Base-by-base conservation (phyloP, 2,329 filamentous ascomycete genomes). In the Ophiostoma sp. region DNA sequence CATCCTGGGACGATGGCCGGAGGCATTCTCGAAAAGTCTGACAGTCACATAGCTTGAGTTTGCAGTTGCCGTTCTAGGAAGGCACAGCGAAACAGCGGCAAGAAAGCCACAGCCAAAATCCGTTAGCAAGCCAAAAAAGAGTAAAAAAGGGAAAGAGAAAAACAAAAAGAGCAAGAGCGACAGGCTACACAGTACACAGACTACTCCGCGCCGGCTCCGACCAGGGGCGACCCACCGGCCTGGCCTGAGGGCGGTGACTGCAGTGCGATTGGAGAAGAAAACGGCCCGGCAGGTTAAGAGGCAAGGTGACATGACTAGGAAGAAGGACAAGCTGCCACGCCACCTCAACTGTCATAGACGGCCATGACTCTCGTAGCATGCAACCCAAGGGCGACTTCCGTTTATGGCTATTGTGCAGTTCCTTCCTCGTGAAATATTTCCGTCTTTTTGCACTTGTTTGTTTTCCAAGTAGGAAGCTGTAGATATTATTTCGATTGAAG, bases 151-250 rank as follows among this genome's bases (percentile, higher is more conserved):
- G 11, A 57, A 57, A 54, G 48, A 54, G 48, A 54, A 57, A 27
- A 57, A 57, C n/a, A 23, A 57, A 57, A 27, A 57, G 20, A 57
- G 23, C 11, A 27, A 27, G 13, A 60, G 39, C 48, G 27, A 67
- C 15, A 27, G 52, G 52, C 44, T 48, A 48, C n/a, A 48, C 20
- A 31, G 27, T 31, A 31, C 27, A 31, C 27, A 31, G 27, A 10
- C 11, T n/a, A 67, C 67, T 68, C 69, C 69, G 69, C 35, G 44
- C 67, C 69, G 69, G 69, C 69, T 67, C 69, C 69, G 69, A 70
- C 41, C 41, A 48, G n/a, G 52, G n/a, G 27, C 52, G 57, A 52
- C 15, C 57, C 68, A 69, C 57, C 13, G 44, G 62, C 35, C n/a
- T 48, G 39, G 57, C n/a, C 44, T 27, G 36, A 54, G 31, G 31